Percentiles rank a stretch among this genome's conserved stretches.
Evolutionary conservation across 2,329 filamentous ascomycete species (phyloP).

Genomic region (Penicillium vulpinum): DNA sequence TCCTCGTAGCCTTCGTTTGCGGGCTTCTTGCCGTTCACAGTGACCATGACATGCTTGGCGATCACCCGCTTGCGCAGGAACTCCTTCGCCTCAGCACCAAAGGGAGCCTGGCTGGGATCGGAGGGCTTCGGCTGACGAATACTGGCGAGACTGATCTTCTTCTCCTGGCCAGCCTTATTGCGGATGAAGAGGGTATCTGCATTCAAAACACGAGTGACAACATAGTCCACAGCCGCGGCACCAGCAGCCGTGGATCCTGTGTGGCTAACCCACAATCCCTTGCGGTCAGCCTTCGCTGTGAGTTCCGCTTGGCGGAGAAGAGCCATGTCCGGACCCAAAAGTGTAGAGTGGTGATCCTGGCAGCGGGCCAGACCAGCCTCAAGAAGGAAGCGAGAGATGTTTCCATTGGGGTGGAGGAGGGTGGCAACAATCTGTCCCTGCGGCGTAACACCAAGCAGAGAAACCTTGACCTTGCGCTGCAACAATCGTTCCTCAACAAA

Average conservation of each 20-base stretch:
- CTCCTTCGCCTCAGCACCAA: conserved; percentile 91
- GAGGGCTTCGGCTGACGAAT: conserved; percentile 87
- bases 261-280: conserved; percentile 79
- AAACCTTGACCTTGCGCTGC: conserved; percentile 80
- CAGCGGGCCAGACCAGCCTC: conserved; percentile 87
- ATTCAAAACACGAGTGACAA: conserved; percentile 79
- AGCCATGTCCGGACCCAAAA: conserved; percentile 87
- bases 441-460: conserved; percentile 81
- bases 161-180: conserved; percentile 81
- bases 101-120: conserved; percentile 84
- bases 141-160: conserved; percentile 88
- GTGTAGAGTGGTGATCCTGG: conserved; percentile 91
- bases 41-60: conserved; percentile 89
- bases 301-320: conserved; percentile 82
- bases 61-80: conserved; percentile 91
- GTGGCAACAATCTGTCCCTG: conserved; percentile 89
- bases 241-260: conserved; percentile 64
- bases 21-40: conserved; percentile 85
- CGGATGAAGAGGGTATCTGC: conserved; percentile 87
- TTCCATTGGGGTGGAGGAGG: conserved; percentile 84
- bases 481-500: conserved; percentile 85
- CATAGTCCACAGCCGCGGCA: conserved; percentile 68
- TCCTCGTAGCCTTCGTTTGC: conserved; percentile 90
- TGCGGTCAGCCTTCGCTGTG: conserved; percentile 71
- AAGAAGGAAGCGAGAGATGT: conserved; percentile 87